phyloP scores from a whole-genome alignment of 169 alveolate species.

The Plasmodium fragile region DNA sequence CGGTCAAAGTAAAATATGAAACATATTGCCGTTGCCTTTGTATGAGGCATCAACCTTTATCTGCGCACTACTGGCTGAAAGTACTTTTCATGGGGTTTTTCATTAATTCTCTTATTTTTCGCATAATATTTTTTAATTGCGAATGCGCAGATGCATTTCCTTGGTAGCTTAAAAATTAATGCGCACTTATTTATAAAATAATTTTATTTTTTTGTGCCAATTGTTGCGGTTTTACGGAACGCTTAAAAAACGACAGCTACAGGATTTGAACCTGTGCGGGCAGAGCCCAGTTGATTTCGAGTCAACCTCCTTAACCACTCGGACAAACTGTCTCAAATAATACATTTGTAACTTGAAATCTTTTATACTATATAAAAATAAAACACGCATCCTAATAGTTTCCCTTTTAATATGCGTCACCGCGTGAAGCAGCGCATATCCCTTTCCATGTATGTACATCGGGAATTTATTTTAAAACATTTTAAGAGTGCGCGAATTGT shows the following conservation, averaged over 20 bases:
- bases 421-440: not conserved
- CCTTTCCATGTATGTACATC: not conserved
- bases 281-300: constrained; percentile 95
- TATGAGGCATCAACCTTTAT: not conserved
- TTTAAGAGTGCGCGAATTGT: not conserved
- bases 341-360: not conserved
- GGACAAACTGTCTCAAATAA: constrained; percentile 88
- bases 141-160: too few relatives aligned
- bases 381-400: not conserved
- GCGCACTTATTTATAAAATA: not conserved
- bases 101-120: not conserved
- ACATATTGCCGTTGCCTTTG: not conserved
- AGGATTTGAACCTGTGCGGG: constrained; percentile 99
- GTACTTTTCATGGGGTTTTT: not conserved
- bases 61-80: not conserved
- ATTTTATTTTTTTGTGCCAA: not conserved
- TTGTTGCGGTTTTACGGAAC: not conserved
- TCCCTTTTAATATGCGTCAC: not conserved
- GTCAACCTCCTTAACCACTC: constrained; percentile 92
- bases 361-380: not conserved
- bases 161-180: not conserved
- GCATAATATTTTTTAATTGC: not conserved
- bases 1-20: not conserved
- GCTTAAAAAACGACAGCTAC: constrained; percentile 94
- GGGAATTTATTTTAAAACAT: not conserved